phyloP scores from a whole-genome alignment of 768 basidiomycete genomes.

The Filobasidium floriforme region DNA sequence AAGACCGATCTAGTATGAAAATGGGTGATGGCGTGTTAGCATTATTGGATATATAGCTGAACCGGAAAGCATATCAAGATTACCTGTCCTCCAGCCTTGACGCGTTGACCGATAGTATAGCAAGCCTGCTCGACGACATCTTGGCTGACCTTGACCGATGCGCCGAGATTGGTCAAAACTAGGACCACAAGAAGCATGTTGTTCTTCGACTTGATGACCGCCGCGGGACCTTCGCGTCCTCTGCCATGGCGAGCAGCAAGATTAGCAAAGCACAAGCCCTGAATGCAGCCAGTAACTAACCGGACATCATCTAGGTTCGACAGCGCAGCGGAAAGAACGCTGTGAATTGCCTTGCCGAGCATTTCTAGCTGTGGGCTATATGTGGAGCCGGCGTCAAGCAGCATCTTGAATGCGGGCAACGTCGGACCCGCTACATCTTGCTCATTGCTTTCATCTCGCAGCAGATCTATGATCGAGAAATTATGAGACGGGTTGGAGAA shows the following conservation, averaged over 20 bases:
- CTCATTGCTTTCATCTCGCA: constrained; percentile 76
- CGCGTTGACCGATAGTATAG: constrained; percentile 72
- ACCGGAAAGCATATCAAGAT: not conserved
- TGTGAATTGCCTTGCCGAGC: constrained; percentile 58
- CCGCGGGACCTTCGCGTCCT: constrained; percentile 68
- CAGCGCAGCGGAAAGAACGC: constrained; percentile 75
- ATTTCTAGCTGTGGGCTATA: constrained; percentile 48
- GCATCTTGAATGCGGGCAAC: constrained; percentile 66
- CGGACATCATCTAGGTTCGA: constrained; percentile 86
- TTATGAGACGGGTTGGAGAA: no score
- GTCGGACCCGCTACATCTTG: constrained; percentile 73
- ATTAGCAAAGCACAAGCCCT: constrained; percentile 12
- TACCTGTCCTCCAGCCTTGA: constrained; percentile 54
- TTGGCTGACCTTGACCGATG: constrained; percentile 60
- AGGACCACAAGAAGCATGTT: constrained; percentile 81
- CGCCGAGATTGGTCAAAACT: constrained; percentile 69
- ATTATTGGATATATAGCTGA: not conserved
- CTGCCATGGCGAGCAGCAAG: constrained; percentile 46
- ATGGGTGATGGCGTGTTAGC: not conserved
- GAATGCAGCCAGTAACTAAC: constrained; percentile 48
- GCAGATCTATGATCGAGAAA: constrained; percentile 51
- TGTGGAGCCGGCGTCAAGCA: constrained; percentile 52
- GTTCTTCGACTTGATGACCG: constrained; percentile 75
- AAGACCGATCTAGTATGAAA: constrained; percentile 56
- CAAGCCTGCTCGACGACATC: constrained; percentile 75